These are phyloP conservation scores for Monosporascus sp. DNA, from an alignment of 2,329 filamentous ascomycete genomes.

Conservation along the genomic window DNA sequence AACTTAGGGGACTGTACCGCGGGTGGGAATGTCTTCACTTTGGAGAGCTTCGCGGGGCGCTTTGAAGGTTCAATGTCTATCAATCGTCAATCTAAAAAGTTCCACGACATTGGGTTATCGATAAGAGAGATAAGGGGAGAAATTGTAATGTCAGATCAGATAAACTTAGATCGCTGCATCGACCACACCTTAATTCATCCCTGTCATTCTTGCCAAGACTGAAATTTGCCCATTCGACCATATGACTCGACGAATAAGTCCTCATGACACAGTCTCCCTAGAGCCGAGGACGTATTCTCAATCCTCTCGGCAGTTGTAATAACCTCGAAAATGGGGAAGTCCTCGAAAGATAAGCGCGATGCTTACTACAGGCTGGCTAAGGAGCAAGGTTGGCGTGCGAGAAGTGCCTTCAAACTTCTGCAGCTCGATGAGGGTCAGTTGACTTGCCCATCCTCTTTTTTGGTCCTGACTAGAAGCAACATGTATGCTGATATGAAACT, in stretches of 20 bases:
- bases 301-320: not conserved
- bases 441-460: not conserved
- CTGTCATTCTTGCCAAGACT: slow-evolving; percentile 4
- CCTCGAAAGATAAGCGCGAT: slow-evolving; percentile 97
- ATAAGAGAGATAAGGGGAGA: not conserved
- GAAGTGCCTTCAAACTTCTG: slow-evolving; percentile 93
- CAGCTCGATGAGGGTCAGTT: slow-evolving; percentile 75
- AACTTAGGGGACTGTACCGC: not conserved
- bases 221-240: not conserved
- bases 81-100: not conserved
- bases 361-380: slow-evolving; percentile 97
- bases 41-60: not conserved
- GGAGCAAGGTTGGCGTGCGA: slow-evolving; percentile 96
- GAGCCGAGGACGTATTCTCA: not conserved
- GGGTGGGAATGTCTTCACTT: not conserved
- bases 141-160: too few relatives aligned
- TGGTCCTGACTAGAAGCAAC: not conserved
- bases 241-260: slow-evolving; percentile 4
- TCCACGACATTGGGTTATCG: not conserved
- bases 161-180: not conserved
- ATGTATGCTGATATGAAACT: slow-evolving; percentile 6
- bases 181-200: slow-evolving; percentile 27
- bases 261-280: too few relatives aligned
- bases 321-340: slow-evolving; percentile 73
- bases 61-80: not conserved